Evolutionary conservation across 1,284 basidiomycete species (phyloP), one percentile per base, ranked within the genome.

Genomic region (Xerocomus tenax): DNA sequence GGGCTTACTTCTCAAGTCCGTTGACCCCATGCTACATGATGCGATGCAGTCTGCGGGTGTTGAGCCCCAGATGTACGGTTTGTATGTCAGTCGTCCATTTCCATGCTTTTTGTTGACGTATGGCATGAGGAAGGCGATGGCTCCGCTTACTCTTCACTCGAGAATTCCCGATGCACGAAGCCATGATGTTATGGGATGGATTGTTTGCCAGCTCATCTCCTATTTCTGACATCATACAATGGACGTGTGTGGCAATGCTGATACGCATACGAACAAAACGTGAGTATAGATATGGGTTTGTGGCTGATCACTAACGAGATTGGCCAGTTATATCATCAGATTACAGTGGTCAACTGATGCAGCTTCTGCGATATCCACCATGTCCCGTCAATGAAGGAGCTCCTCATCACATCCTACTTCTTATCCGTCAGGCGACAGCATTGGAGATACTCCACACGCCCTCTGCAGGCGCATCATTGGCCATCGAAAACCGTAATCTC

Each of bases 31-130:
- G 39, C 69, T 96, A 19, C 87, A 82, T 75, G 77, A 79, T 54
- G 74, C 77, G 38, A 74, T 96, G 69, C 82, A 89, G 57, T 77
- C 74, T 28, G 77, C 82, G 30, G 87, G 86, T 2, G 84, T 96
- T 40, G 93, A 97, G 66, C 90, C 92, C 6, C 93, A 96, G 65
- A 87, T 96, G 42, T 97, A 91, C 71, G 91, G 90, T 50, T 92
- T 96, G 87, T 92, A 67, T 65, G 44, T 55, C 42, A 23, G 44
- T 49, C 28, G 25, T 54, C 46, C 21, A 40, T 48, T 46, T 48
- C 5, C 21, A 30, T 42, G 46, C 44, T 36, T 35, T 45, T 53
- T 29, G 53, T 57, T 54, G 45, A 59, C 45, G 41, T 41, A 48
- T 42, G 52, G 13, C 45, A 9, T 8, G 16, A 53, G 46, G 16